Evolutionary conservation across 1,139 yeast species (phyloP).

Genomic region (Blastobotrys serpentis): DNA sequence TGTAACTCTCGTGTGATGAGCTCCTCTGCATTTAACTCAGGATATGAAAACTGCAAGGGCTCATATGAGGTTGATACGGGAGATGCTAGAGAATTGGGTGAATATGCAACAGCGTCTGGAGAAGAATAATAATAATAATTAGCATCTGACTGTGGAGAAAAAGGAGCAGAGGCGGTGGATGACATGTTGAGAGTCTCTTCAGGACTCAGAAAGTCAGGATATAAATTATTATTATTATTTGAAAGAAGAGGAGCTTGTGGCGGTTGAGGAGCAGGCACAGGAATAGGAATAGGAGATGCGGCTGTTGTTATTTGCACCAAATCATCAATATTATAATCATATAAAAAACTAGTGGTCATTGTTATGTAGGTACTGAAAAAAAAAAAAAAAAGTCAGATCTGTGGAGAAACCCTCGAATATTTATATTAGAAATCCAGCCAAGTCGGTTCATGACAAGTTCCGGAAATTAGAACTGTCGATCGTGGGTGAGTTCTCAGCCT

Average conservation of each 20-base stretch:
- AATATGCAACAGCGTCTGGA: background rate
- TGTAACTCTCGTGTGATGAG: background rate
- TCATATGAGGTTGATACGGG: conserved; percentile 1
- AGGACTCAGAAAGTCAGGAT: background rate
- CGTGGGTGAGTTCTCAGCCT: background rate
- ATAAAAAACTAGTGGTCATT: background rate
- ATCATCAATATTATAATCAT: conserved; percentile 3
- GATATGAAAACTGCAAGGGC: background rate
- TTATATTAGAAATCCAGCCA: background rate
- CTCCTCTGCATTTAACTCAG: background rate
- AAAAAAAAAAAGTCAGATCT: background rate
- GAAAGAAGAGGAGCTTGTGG: background rate
- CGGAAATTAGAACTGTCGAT: conserved; percentile 1
- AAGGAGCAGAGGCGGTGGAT: background rate
- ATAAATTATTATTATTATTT: background rate
- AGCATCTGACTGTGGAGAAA: background rate
- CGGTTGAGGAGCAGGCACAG: background rate
- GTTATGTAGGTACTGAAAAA: background rate
- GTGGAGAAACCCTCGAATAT: background rate
- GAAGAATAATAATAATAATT: background rate
- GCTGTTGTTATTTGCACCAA: background rate
- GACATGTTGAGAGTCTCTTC: background rate
- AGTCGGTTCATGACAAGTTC: background rate
- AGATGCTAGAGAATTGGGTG: conserved; percentile 3
- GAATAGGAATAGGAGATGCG: background rate